Evolutionary conservation across 2,329 filamentous ascomycete genomes (phyloP).

Genomic region (Trichothecium sympodiale): DNA sequence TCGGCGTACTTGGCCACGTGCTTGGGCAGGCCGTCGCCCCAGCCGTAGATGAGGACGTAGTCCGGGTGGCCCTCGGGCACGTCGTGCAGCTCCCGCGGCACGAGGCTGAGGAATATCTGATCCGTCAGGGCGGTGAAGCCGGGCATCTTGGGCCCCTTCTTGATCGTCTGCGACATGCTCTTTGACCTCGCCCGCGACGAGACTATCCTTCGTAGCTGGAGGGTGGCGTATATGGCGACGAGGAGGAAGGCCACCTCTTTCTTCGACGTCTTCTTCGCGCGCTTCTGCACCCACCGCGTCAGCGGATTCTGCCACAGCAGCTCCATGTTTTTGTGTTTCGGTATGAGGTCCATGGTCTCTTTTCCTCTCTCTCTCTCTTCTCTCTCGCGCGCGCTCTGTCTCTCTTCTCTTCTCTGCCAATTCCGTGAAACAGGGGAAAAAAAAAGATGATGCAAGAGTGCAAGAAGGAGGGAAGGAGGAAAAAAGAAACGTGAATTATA

Average conservation of each 20-base stretch:
- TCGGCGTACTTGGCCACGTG: constrained; percentile 45
- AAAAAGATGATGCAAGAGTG: too few species aligned
- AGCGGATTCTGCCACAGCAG: too few species aligned
- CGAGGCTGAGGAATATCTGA: constrained; percentile 32
- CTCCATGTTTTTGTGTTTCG: too few species aligned
- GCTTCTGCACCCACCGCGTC: too few species aligned
- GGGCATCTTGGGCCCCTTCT: constrained; percentile 18
- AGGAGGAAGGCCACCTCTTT: constrained; percentile 2
- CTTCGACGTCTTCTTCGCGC: neutral
- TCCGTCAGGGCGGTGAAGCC: constrained; percentile 36
- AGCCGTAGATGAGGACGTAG: constrained; percentile 42
- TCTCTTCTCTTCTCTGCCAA: too few species aligned
- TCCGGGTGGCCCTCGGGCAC: constrained; percentile 22
- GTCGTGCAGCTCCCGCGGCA: constrained; percentile 7
- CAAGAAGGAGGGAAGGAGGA: too few species aligned
- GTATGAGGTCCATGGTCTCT: too few species aligned
- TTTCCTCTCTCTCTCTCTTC: too few species aligned
- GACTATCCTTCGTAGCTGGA: constrained; percentile 1
- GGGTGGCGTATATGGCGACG: constrained; percentile 1
- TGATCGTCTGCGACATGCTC: neutral
- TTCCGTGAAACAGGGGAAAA: too few species aligned
- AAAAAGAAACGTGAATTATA: too few species aligned
- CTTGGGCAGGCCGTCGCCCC: constrained; percentile 44
- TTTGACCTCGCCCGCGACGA: neutral
- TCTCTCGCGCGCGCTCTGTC: too few species aligned